Conservation (phyloP, 768 basidiomycete species). For the Leccinum ochraceum region DNA sequence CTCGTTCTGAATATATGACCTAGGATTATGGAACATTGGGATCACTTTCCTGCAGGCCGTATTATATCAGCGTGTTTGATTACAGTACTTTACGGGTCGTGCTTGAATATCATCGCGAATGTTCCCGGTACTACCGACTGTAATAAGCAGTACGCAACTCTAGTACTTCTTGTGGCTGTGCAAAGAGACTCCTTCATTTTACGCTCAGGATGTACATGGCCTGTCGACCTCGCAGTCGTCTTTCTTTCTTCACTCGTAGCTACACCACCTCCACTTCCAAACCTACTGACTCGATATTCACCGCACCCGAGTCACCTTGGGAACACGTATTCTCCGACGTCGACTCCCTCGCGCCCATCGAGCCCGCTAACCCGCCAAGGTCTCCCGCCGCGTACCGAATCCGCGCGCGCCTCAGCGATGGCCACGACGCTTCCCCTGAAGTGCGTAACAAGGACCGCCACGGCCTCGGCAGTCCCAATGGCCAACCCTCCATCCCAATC, state of each 20-base stretch:
- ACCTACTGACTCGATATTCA: constrained; percentile 35
- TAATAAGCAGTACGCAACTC: not conserved
- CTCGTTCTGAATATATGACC: too few species aligned
- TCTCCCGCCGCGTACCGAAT: constrained; percentile 19
- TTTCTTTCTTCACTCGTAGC: constrained; percentile 1
- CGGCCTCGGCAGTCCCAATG: not conserved
- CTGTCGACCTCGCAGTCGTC: constrained; percentile 13
- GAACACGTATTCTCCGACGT: constrained; percentile 55
- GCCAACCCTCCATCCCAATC: not conserved
- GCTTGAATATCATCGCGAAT: too few species aligned
- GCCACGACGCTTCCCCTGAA: not conserved
- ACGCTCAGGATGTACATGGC: constrained; percentile 19
- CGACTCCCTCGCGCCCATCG: constrained; percentile 31
- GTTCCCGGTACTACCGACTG: too few species aligned
- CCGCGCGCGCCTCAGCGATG: constrained; percentile 14
- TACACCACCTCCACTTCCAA: constrained; percentile 1
- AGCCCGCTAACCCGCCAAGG: constrained; percentile 2
- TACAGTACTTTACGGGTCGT: not conserved
- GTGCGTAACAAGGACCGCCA: not conserved
- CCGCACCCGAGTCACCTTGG: constrained; percentile 43
- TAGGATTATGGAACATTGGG: too few species aligned
- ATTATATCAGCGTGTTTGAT: too few species aligned
- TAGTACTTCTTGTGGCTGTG: not conserved
- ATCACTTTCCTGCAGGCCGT: too few species aligned
- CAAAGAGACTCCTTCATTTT: not conserved